These are phyloP conservation scores for Rusavskia elegans DNA, from an alignment of 495 filamentous ascomycete genomes.

Conservation along the genomic window DNA sequence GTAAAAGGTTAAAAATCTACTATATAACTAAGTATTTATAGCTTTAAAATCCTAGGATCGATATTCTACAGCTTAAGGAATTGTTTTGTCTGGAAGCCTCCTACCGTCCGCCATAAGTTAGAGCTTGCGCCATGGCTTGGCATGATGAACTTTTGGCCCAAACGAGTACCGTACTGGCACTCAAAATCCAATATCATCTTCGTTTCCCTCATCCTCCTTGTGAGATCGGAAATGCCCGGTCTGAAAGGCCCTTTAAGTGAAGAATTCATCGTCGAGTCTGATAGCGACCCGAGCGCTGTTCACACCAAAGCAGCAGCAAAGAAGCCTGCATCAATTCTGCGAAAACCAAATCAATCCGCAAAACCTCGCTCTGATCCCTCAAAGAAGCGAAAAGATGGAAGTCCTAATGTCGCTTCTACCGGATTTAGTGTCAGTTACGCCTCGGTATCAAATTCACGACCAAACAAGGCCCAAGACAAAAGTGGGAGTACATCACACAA, in stretches of 20 bases:
- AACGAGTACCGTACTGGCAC: no score
- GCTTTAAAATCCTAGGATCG: no score
- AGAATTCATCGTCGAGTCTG: constrained; percentile 2
- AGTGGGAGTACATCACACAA: neutral
- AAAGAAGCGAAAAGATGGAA: neutral
- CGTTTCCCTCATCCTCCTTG: no score
- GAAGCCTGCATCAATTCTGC: neutral
- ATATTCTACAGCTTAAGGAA: no score
- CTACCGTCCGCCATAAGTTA: no score
- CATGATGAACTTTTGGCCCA: no score
- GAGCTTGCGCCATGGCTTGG: no score
- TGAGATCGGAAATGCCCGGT: no score
- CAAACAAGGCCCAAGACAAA: neutral
- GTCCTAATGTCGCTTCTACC: neutral
- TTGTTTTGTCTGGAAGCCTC: no score
- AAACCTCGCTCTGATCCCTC: neutral
- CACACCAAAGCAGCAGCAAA: neutral
- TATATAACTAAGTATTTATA: no score
- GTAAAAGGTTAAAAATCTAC: no score
- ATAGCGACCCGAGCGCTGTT: neutral
- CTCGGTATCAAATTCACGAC: neutral
- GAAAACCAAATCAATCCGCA: neutral
- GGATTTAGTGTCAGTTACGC: neutral
- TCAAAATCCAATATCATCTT: no score
- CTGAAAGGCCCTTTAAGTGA: neutral